phyloP scores from a whole-genome alignment of 2,329 filamentous ascomycete species.

The Aspergillus flavus region DNA sequence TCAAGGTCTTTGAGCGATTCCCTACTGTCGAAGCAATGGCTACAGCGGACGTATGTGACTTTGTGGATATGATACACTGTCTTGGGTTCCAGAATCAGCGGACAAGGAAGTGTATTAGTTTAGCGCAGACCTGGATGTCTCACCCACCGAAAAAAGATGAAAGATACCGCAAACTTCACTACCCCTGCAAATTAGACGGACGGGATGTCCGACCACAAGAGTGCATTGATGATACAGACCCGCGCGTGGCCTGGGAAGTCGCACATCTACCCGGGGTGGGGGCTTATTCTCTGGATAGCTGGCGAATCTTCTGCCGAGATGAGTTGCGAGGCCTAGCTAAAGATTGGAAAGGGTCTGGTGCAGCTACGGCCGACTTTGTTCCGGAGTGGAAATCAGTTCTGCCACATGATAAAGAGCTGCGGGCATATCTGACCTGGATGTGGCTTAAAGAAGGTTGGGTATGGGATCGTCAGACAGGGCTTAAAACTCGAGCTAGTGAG shows the following conservation, averaged over 20 bases:
- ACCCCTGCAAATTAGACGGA: slow-evolving; percentile 55
- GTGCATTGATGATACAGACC: slow-evolving; percentile 51
- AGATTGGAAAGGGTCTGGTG: slow-evolving; percentile 66
- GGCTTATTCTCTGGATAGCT: slow-evolving; percentile 82
- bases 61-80: slow-evolving; percentile 66
- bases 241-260: slow-evolving; percentile 73
- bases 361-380: slow-evolving; percentile 58
- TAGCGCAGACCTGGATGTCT: slow-evolving; percentile 70
- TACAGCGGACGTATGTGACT: slow-evolving; percentile 56
- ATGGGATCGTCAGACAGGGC: slow-evolving; percentile 74
- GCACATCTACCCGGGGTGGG: slow-evolving; percentile 78
- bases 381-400: slow-evolving; percentile 90
- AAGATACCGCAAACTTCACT: slow-evolving; percentile 60
- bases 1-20: slow-evolving; percentile 67
- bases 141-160: slow-evolving; percentile 62
- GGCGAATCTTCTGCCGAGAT: slow-evolving; percentile 92
- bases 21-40: slow-evolving; percentile 68
- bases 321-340: slow-evolving; percentile 65
- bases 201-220: slow-evolving; percentile 52
- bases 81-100: slow-evolving; percentile 73
- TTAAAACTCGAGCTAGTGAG: slow-evolving; percentile 43
- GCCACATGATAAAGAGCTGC: slow-evolving; percentile 84
- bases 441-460: slow-evolving; percentile 85
- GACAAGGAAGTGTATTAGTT: slow-evolving; percentile 66
- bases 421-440: slow-evolving; percentile 85